phyloP scores from a whole-genome alignment of 305 asterid species.

The Rubia tinctorum region DNA sequence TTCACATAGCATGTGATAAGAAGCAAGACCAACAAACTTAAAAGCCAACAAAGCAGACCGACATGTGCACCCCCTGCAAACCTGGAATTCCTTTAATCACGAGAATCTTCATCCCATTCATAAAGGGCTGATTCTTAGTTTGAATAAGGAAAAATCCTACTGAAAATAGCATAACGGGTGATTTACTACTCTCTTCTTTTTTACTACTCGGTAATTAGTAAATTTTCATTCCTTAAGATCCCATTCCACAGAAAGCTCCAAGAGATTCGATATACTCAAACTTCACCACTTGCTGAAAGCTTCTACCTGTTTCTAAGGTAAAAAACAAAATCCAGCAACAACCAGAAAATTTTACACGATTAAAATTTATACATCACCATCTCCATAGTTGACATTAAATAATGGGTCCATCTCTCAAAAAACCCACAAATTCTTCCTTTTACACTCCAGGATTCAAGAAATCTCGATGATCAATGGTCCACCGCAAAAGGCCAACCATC shows the following conservation, averaged over 20 bases:
- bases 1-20: constrained; percentile 16
- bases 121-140: neutral
- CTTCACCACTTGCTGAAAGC: neutral
- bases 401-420: neutral
- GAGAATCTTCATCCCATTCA: neutral
- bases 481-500: neutral
- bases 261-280: neutral
- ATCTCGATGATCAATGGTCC: neutral
- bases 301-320: neutral
- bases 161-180: neutral
- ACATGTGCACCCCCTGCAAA: neutral
- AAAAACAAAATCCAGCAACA: neutral
- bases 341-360: neutral
- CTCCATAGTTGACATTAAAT: neutral
- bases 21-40: neutral
- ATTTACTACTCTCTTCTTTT: neutral
- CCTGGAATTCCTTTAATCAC: neutral
- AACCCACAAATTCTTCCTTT: neutral
- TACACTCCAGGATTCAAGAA: neutral
- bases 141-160: neutral
- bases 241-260: neutral
- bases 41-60: constrained; percentile 2
- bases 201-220: neutral
- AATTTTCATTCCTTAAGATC: neutral
- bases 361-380: too few species aligned